Conservation (phyloP, 108 stramenopile species). For the Pseudonitzschia multiseries region DNA sequence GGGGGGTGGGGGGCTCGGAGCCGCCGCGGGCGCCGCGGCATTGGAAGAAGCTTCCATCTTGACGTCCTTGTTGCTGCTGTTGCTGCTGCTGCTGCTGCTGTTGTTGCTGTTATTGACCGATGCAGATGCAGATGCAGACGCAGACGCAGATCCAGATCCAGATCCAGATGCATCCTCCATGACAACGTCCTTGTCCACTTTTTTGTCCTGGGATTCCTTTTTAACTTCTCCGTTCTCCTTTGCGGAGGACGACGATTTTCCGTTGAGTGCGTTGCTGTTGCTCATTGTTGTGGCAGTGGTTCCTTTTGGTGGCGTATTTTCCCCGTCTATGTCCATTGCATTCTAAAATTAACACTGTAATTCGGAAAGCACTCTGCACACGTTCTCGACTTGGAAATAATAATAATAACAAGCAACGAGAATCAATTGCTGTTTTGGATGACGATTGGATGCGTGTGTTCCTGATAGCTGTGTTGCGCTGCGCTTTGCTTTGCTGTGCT, state of each 20-base stretch:
- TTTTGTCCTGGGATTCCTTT: constrained; percentile 14
- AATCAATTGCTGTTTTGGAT: neutral
- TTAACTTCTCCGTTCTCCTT: constrained; percentile 4
- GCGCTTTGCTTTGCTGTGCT: neutral
- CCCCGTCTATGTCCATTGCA: constrained; percentile 21
- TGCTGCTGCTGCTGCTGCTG: no score
- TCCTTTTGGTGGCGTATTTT: neutral
- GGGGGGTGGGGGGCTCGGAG: constrained; percentile 39
- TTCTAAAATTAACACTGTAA: constrained; percentile 1
- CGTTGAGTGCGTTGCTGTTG: constrained; percentile 5
- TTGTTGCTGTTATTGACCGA: no score
- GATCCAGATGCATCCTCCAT: neutral
- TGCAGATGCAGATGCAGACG: no score
- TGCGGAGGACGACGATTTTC: neutral
- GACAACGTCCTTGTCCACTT: constrained; percentile 12
- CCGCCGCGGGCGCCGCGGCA: neutral
- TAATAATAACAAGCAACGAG: neutral
- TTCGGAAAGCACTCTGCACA: neutral
- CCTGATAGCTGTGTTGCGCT: no score
- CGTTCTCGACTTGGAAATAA: neutral
- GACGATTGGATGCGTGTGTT: no score
- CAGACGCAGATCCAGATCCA: no score
- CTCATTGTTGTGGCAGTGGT: constrained; percentile 8
- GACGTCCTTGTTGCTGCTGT: neutral
- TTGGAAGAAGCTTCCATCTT: neutral